Conservation (phyloP, 169 alveolate genomes). For the Plasmodium coatneyi region DNA sequence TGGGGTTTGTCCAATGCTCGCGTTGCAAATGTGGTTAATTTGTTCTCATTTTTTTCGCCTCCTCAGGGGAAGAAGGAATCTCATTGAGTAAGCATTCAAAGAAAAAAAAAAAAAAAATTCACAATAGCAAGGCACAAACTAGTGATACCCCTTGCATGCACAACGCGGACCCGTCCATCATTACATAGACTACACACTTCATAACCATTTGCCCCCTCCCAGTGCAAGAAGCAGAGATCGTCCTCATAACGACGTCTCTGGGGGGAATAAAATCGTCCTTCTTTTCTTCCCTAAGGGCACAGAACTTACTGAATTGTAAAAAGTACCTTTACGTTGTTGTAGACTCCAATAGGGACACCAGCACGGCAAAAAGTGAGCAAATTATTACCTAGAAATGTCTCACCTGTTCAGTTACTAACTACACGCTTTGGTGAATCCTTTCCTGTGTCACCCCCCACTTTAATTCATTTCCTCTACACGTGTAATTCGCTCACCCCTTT, state of each 20-base stretch:
- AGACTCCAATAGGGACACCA: constrained; percentile 89
- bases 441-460: not conserved
- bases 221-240: constrained; percentile 87
- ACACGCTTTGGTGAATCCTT: not conserved
- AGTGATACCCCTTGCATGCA: not conserved
- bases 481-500: not conserved
- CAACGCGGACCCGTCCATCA: not conserved
- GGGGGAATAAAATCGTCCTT: constrained; percentile 87
- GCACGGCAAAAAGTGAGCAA: constrained; percentile 85
- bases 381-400: not conserved
- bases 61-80: constrained; percentile 25
- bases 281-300: constrained; percentile 88
- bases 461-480: not conserved
- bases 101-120: not conserved
- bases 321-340: constrained; percentile 88
- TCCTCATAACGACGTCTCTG: constrained; percentile 87
- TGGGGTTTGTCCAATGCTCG: not conserved
- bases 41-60: not conserved
- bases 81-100: constrained; percentile 13
- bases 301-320: constrained; percentile 88
- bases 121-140: not conserved
- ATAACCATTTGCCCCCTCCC: not conserved
- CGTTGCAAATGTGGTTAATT: not conserved
- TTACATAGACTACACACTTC: not conserved
- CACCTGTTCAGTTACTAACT: not conserved